These are phyloP conservation scores for Boletus tylopilopsis DNA, from an alignment of 768 basidiomycete species.

Conservation along the genomic window DNA sequence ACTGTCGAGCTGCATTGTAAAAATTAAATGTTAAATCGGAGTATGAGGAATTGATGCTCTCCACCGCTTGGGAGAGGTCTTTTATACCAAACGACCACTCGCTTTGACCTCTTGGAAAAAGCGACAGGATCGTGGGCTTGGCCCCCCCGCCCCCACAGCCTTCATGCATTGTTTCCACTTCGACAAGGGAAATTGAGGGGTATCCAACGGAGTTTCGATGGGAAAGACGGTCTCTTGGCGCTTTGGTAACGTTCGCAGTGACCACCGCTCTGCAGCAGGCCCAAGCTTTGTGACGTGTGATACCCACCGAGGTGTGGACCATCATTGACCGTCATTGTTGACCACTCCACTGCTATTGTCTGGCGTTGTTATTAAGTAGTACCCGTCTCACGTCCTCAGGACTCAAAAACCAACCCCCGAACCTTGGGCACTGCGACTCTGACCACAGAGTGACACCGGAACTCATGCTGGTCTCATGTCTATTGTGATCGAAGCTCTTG, in stretches of 20 bases:
- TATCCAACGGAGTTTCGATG: neutral
- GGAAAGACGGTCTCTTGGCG: too few species aligned
- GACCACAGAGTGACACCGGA: too few species aligned
- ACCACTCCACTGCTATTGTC: too few species aligned
- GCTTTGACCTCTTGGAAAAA: too few species aligned
- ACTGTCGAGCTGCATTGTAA: neutral
- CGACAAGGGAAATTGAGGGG: neutral
- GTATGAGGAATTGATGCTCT: too few species aligned
- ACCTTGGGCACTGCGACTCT: neutral
- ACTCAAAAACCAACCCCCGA: neutral
- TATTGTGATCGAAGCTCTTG: neutral
- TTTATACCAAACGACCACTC: too few species aligned
- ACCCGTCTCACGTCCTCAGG: neutral
- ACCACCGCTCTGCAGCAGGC: neutral
- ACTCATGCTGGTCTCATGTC: too few species aligned
- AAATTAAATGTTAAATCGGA: too few species aligned
- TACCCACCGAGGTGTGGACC: neutral
- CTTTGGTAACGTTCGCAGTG: neutral
- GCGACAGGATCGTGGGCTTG: too few species aligned
- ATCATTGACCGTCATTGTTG: neutral
- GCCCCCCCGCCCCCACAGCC: too few species aligned
- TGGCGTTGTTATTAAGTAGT: neutral
- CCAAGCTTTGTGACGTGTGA: neutral
- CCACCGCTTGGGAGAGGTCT: too few species aligned
- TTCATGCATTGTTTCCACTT: too few species aligned